Conservation (phyloP, 1,284 basidiomycete genomes). For the Pascua sp. region DNA sequence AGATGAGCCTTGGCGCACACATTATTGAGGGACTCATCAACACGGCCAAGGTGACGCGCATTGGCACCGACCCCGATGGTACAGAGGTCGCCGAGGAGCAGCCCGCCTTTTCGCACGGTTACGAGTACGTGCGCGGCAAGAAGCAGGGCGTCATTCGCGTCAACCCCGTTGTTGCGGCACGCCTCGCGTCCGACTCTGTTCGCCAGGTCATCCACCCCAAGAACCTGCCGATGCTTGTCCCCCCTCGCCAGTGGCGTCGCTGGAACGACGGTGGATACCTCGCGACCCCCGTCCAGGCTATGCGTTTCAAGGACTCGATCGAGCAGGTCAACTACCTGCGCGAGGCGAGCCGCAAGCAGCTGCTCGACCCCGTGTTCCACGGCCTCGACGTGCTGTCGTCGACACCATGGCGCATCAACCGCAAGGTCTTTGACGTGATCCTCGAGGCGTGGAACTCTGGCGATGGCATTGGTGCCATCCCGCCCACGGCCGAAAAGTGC, state of each 20-base stretch:
- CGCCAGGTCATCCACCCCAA: conserved; percentile 82
- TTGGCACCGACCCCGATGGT: conserved; percentile 46
- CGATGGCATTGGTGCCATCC: conserved; percentile 69
- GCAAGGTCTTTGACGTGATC: conserved; percentile 67
- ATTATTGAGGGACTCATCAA: conserved; percentile 81
- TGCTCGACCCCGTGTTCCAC: conserved; percentile 80
- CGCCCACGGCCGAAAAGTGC: conserved; percentile 55
- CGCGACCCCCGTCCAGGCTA: conserved; percentile 61
- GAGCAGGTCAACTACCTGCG: conserved; percentile 82
- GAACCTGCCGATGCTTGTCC: conserved; percentile 92
- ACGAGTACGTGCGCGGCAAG: conserved; percentile 88
- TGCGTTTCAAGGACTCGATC: conserved; percentile 88
- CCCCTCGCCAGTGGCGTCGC: conserved; percentile 80
- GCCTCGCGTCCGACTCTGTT: conserved; percentile 73
- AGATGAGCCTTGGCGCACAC: conserved; percentile 77
- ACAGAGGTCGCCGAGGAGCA: conserved; percentile 65
- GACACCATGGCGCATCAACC: conserved; percentile 90
- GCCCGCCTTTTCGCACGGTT: conserved; percentile 86
- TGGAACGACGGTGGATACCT: conserved; percentile 82
- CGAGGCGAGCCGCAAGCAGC: conserved; percentile 68
- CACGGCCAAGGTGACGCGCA: conserved; percentile 70
- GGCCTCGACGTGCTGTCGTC: conserved; percentile 85
- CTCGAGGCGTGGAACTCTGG: conserved; percentile 80
- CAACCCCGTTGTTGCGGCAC: conserved; percentile 74
- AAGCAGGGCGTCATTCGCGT: conserved; percentile 88